Conservation (phyloP, 2,329 filamentous ascomycete genomes). For the Ceratocystis albifundus region DNA sequence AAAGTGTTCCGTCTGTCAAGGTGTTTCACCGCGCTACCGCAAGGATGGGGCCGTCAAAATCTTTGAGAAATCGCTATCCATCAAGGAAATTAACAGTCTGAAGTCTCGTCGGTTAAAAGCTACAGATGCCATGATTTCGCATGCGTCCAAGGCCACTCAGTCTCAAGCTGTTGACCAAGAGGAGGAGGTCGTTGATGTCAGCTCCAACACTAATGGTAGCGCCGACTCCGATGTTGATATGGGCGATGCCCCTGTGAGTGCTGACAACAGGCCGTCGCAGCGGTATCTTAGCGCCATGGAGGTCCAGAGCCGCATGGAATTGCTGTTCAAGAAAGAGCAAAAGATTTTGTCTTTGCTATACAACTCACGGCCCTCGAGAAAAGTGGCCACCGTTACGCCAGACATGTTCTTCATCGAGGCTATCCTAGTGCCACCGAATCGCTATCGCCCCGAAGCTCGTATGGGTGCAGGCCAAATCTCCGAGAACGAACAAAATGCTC, state of each 20-base stretch:
- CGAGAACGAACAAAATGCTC: slow-evolving; percentile 76
- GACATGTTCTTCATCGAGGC: slow-evolving; percentile 93
- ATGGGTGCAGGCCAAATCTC: slow-evolving; percentile 71
- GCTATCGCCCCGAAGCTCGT: slow-evolving; percentile 74
- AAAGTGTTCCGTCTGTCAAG: slow-evolving; percentile 54
- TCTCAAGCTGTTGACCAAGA: slow-evolving; percentile 30
- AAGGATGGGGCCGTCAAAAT: slow-evolving; percentile 91
- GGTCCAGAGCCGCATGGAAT: slow-evolving; percentile 62
- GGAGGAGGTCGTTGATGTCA: slow-evolving; percentile 51
- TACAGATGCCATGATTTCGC: slow-evolving; percentile 53
- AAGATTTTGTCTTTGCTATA: slow-evolving; percentile 80
- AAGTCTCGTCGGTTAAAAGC: slow-evolving; percentile 54
- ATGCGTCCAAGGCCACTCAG: slow-evolving; percentile 28
- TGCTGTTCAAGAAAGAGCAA: slow-evolving; percentile 78
- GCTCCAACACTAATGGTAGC: slow-evolving; percentile 46
- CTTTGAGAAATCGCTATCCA: slow-evolving; percentile 67
- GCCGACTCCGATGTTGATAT: slow-evolving; percentile 36
- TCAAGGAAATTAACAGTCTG: slow-evolving; percentile 70
- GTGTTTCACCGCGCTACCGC: slow-evolving; percentile 69
- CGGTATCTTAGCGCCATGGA: slow-evolving; percentile 74
- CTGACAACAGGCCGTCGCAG: slow-evolving; percentile 38
- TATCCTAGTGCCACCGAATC: slow-evolving; percentile 82
- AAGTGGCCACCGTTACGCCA: slow-evolving; percentile 47
- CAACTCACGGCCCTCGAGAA: slow-evolving; percentile 56
- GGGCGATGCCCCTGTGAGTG: slow-evolving; percentile 30